Evolutionary conservation across 164 flowering plant genomes (phyloP).

Genomic region (Nymphaea colorata): DNA sequence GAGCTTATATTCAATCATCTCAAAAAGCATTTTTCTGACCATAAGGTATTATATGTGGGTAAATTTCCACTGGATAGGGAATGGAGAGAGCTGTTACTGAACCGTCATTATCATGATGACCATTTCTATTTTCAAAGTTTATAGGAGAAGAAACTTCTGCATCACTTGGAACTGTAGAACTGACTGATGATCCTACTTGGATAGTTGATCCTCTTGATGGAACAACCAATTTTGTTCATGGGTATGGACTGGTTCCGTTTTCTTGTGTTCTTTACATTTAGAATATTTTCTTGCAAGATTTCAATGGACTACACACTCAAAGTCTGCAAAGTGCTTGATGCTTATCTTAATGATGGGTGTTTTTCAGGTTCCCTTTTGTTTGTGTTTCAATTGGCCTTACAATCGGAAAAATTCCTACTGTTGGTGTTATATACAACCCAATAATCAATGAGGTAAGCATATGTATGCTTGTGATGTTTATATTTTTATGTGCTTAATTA

Average conservation of each 20-base stretch:
- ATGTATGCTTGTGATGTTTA: too few relatives aligned
- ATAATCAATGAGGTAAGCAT: slow-evolving; percentile 76
- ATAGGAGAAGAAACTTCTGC: slow-evolving; percentile 98
- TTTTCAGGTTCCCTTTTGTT: slow-evolving; percentile 78
- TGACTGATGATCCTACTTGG: slow-evolving; percentile 95
- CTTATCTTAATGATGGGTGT: not conserved
- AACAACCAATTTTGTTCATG: slow-evolving; percentile 95
- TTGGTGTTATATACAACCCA: slow-evolving; percentile 96
- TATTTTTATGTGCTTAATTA: too few relatives aligned
- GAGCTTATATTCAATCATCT: slow-evolving; percentile 74
- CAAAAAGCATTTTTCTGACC: slow-evolving; percentile 55
- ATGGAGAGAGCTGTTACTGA: too few relatives aligned
- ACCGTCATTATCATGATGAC: not conserved
- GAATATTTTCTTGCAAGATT: not conserved
- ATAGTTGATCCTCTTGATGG: slow-evolving; percentile 98
- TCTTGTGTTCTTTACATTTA: not conserved
- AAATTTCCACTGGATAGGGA: too few relatives aligned
- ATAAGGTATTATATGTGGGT: slow-evolving; percentile 41
- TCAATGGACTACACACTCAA: not conserved
- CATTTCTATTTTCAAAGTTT: slow-evolving; percentile 35
- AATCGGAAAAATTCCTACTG: slow-evolving; percentile 62
- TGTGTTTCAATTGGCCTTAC: slow-evolving; percentile 96
- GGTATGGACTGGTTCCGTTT: too few relatives aligned
- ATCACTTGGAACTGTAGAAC: slow-evolving; percentile 55
- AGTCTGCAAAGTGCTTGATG: not conserved